These are phyloP conservation scores for Panellus pusillus DNA, from an alignment of 768 basidiomycete genomes.

Conservation along the genomic window DNA sequence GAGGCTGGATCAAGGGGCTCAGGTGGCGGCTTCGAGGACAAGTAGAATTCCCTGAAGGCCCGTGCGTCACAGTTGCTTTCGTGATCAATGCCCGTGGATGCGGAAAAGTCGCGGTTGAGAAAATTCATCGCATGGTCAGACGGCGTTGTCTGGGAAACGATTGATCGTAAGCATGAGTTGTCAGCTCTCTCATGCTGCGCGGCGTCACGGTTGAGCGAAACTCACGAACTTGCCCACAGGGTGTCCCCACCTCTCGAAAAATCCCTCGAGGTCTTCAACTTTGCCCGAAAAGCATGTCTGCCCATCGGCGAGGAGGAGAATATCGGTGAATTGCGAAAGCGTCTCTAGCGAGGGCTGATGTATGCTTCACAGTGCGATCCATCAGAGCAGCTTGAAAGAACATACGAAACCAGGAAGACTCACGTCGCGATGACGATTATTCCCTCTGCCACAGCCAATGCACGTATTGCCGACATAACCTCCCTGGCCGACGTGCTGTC, in stretches of 20 bases:
- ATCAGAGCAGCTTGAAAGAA: no score
- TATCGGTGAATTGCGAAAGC: slow-evolving; percentile 56
- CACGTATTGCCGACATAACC: slow-evolving; percentile 44
- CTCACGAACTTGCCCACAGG: slow-evolving; percentile 39
- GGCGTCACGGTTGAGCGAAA: no score
- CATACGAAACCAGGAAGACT: no score
- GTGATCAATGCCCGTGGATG: slow-evolving; percentile 17
- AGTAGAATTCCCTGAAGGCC: slow-evolving; percentile 37
- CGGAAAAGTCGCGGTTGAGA: slow-evolving; percentile 48
- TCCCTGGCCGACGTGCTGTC: slow-evolving; percentile 48
- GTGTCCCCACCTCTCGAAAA: slow-evolving; percentile 40
- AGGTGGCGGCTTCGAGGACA: slow-evolving; percentile 21
- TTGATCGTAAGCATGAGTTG: not conserved
- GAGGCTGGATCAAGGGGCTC: not conserved
- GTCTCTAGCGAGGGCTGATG: slow-evolving; percentile 69
- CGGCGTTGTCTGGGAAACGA: slow-evolving; percentile 44
- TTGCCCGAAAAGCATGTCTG: slow-evolving; percentile 43
- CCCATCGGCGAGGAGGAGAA: slow-evolving; percentile 59
- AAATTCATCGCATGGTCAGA: slow-evolving; percentile 62
- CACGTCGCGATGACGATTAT: slow-evolving; percentile 58
- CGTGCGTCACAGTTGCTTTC: slow-evolving; percentile 19
- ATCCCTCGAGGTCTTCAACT: slow-evolving; percentile 40
- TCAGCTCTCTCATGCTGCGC: no score
- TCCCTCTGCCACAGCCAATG: slow-evolving; percentile 44
- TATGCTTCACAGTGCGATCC: slow-evolving; percentile 34